These are phyloP conservation scores for Pleurozium schreberi DNA, from an alignment of 225 moss, liverwort and hornwort genomes.

Conservation along the genomic window DNA sequence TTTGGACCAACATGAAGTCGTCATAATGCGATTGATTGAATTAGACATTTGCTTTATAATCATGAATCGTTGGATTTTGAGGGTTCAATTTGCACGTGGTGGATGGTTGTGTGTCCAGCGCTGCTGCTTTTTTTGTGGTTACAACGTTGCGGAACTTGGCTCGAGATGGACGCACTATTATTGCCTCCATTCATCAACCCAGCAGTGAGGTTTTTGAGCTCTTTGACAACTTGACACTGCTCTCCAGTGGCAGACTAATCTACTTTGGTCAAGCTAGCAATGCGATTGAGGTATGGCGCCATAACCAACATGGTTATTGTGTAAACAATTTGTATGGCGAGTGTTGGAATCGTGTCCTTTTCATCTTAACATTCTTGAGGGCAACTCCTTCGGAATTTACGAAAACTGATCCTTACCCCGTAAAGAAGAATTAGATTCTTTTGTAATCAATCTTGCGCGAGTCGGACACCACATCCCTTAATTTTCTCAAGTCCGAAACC, in stretches of 20 bases:
- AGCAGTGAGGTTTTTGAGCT: conserved; percentile 54
- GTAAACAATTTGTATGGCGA: not conserved
- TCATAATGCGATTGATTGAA: not conserved
- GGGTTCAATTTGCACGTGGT: not conserved
- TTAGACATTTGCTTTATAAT: not conserved
- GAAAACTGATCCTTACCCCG: no score
- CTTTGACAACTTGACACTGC: conserved; percentile 35
- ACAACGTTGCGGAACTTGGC: conserved; percentile 39
- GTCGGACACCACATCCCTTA: not conserved
- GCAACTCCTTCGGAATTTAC: not conserved
- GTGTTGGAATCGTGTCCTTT: not conserved
- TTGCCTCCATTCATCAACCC: conserved; percentile 50
- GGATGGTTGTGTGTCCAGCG: conserved; percentile 7
- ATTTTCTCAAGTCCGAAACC: not conserved
- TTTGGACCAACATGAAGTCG: not conserved
- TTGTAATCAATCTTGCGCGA: not conserved
- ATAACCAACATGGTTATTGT: not conserved
- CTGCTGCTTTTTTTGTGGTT: conserved; percentile 43
- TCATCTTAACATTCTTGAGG: not conserved
- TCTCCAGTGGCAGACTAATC: conserved; percentile 31
- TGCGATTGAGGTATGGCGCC: conserved; percentile 32
- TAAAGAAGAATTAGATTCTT: not conserved
- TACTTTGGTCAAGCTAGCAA: conserved; percentile 25
- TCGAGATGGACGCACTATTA: conserved; percentile 37
- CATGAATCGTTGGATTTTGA: not conserved